Percentiles rank a stretch among this genome's conserved stretches.
These are phyloP conservation scores for Pilobolus umbonatus DNA, from an alignment of 192 early-diverging fungal genomes.

Conservation along the genomic window DNA sequence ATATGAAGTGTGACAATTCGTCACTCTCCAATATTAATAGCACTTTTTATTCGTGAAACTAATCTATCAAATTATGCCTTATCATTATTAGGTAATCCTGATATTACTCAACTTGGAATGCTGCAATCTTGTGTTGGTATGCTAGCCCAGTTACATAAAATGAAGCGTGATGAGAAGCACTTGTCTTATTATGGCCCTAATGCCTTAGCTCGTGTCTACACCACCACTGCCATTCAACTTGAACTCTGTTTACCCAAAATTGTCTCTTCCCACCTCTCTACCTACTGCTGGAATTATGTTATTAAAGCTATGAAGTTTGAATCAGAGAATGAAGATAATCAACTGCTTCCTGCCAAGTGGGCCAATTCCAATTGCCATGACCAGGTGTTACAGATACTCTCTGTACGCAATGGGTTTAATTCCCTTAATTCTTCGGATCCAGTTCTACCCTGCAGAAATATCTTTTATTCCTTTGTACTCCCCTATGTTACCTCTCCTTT, in stretches of 20 bases:
- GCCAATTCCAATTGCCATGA: neutral
- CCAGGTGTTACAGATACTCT: constrained; percentile 3
- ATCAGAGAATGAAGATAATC: neutral
- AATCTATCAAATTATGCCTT: constrained; percentile 2
- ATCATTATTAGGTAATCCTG: constrained; percentile 9
- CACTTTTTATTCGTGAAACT: neutral
- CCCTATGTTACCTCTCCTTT: constrained; percentile 15
- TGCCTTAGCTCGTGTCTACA: constrained; percentile 10
- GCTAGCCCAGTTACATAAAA: constrained; percentile 7
- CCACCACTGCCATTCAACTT: constrained; percentile 12
- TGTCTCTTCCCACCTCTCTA: neutral
- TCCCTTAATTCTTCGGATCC: constrained; percentile 1
- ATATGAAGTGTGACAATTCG: too few relatives aligned
- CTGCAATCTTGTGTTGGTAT: constrained; percentile 16
- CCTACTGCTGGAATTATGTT: neutral
- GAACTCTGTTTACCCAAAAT: constrained; percentile 5
- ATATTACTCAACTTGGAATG: constrained; percentile 11
- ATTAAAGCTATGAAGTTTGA: neutral
- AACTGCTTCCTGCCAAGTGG: constrained; percentile 1
- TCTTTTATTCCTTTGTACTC: constrained; percentile 18
- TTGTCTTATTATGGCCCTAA: neutral
- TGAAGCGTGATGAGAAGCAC: constrained; percentile 5
- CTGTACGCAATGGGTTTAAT: constrained; percentile 6
- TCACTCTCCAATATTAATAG: neutral
- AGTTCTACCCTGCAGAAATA: neutral